Evolutionary conservation across 495 filamentous ascomycete genomes (phyloP).

Genomic region (Neurospora africana): DNA sequence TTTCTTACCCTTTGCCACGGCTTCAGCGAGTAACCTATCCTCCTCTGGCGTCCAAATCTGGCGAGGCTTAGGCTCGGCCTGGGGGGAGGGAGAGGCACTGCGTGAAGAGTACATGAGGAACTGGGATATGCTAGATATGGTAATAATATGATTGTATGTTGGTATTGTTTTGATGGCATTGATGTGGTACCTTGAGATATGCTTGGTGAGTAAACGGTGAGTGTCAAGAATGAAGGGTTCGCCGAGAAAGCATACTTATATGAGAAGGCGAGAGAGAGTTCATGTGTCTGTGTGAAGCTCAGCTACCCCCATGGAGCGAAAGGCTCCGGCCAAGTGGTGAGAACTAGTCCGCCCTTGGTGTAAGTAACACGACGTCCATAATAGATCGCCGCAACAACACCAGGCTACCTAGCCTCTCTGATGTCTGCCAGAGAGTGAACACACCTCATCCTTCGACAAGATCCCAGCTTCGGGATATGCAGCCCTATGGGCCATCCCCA

Average conservation of each 20-base stretch:
- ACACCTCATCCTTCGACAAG: not conserved
- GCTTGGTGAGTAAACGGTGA: not conserved
- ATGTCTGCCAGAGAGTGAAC: not conserved
- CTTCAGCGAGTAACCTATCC: slow-evolving; percentile 13
- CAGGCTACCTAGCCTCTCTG: not conserved
- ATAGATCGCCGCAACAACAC: not conserved
- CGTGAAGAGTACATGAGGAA: not conserved
- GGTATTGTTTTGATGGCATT: not conserved
- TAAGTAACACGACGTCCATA: not conserved
- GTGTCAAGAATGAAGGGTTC: not conserved
- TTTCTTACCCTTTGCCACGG: slow-evolving; percentile 13
- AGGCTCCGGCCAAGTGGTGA: not conserved
- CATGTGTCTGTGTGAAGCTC: not conserved
- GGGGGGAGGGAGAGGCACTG: not conserved
- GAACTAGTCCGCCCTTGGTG: not conserved
- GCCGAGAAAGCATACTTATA: not conserved
- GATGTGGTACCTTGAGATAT: not conserved
- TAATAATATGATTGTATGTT: not conserved
- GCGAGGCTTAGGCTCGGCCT: slow-evolving; percentile 5
- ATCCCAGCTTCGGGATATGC: not conserved
- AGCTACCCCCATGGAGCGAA: not conserved
- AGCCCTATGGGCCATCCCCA: not conserved
- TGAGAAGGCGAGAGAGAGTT: not conserved
- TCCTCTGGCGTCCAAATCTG: slow-evolving; percentile 22
- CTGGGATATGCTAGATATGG: not conserved